Evolutionary conservation across 2,329 filamentous ascomycete genomes (phyloP), one percentile per base, ranked within the genome.

Genomic region (Trichophyton verrucosum): DNA sequence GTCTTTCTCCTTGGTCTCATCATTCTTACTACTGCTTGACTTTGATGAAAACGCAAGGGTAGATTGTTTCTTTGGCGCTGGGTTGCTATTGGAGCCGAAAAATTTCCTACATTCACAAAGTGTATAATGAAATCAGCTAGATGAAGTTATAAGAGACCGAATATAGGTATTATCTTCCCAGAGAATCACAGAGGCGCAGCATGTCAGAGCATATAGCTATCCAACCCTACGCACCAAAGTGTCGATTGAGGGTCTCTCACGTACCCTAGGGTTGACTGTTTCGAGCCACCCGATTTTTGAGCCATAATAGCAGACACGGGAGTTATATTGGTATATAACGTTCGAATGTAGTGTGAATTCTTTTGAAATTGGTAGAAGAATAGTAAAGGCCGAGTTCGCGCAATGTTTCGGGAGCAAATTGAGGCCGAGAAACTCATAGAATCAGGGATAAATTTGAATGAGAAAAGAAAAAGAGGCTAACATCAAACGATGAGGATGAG

Each of bases 261-360:
- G 77, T 94, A 95, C 91, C 89, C 89, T 73, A 95, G 77, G 63
- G 88, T 95, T 69, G 88, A 85, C 77, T 95, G 90, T 72, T 89
- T 91, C 57, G 67, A 68, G 60, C 64, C 66, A 62, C 67, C 68
- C 20, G 58, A 53, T 38, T 70, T 68, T 15, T 70, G 68, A 13
- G 68, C 64, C 71, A 72, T 72, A 27, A 38, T 51, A 42, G 38
- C 9, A 15, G 40, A 20, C 15, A 9, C 15, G 8, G 5, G 20
- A 9, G 36, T 20, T 17, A 17, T 9, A 13, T 24, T 57, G 55
- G 55, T 44, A 55, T 36, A 20, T 27, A 55, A n/a, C 36, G 20
- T 55, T 36, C n/a, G 20, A 11, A 3, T 27, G 15, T n/a, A 9
- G 8, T 3, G 51, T 36, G 51, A 2, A 30, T 36, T 55, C 27